Evolutionary conservation across 805 yeast species (phyloP).

Genomic region (Lachancea dasiensis): DNA sequence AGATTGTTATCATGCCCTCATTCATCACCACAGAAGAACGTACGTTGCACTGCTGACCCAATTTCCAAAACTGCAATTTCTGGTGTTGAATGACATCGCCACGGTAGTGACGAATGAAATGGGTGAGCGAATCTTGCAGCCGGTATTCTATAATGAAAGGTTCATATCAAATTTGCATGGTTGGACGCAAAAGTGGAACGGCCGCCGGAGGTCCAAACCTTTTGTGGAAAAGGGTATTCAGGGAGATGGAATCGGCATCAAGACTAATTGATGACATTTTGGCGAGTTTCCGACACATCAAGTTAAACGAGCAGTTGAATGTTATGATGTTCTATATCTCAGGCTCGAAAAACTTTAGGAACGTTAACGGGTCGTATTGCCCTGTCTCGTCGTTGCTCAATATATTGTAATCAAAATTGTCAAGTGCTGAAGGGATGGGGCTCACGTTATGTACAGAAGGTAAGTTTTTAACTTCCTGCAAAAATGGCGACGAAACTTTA

Average conservation of each 20-base stretch:
- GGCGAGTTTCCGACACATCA: not conserved
- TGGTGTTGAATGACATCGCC: constrained; percentile 37
- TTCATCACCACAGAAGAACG: constrained; percentile 35
- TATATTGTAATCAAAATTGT: constrained; percentile 1
- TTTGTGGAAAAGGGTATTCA: constrained; percentile 4
- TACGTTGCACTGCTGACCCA: constrained; percentile 32
- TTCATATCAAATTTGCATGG: constrained; percentile 31
- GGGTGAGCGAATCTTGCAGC: constrained; percentile 30
- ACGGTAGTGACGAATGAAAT: constrained; percentile 29
- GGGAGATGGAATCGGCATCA: constrained; percentile 2
- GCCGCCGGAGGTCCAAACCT: not conserved
- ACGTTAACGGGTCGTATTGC: not conserved
- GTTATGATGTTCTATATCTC: not conserved
- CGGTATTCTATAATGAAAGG: constrained; percentile 33
- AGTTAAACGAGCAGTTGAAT: no score
- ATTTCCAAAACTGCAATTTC: constrained; percentile 32
- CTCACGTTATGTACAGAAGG: not conserved
- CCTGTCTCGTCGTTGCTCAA: not conserved
- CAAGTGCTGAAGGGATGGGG: not conserved
- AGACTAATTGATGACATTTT: not conserved
- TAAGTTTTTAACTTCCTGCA: not conserved
- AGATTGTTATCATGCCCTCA: constrained; percentile 32
- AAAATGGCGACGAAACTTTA: constrained; percentile 4
- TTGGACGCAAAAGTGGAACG: constrained; percentile 19
- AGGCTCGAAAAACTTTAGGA: constrained; percentile 5